phyloP scores from a whole-genome alignment of 768 basidiomycete genomes.

The Cubamyces sp. region DNA sequence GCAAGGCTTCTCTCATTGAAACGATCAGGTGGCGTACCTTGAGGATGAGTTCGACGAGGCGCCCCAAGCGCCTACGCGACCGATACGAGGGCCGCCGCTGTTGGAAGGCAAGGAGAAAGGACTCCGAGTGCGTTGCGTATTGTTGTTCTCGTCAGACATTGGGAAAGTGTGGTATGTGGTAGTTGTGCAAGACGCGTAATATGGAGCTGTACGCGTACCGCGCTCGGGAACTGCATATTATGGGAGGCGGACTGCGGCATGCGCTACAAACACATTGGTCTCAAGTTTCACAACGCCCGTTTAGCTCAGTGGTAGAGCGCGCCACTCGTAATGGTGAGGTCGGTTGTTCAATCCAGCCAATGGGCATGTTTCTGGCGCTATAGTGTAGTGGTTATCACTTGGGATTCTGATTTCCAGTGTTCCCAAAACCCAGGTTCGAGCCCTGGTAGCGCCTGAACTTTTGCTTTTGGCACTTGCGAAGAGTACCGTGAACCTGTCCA shows the following conservation, averaged over 20 bases:
- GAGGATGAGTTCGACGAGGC: conserved; percentile 17
- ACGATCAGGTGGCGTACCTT: conserved; percentile 8
- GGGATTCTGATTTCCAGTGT: conserved; percentile 10
- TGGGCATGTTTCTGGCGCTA: conserved; percentile 18
- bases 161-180: not conserved
- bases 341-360: conserved; percentile 29
- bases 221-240: not conserved
- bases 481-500: too few species aligned
- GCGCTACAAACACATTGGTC: not conserved
- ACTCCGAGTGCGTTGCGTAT: conserved; percentile 4
- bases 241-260: not conserved
- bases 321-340: conserved; percentile 28
- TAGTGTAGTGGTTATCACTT: conserved; percentile 16
- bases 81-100: conserved; percentile 26
- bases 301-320: conserved; percentile 28
- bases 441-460: conserved; percentile 8
- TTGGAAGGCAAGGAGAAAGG: conserved; percentile 23
- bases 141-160: conserved; percentile 20
- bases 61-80: conserved; percentile 29
- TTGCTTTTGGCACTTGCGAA: not conserved
- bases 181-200: conserved; percentile 2
- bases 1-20: not conserved
- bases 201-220: not conserved
- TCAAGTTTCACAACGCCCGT: conserved; percentile 9
- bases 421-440: conserved; percentile 17